These are phyloP conservation scores for Zanthoxylum bungeanum DNA, from an alignment of 345 rosid genomes.

Conservation along the genomic window DNA sequence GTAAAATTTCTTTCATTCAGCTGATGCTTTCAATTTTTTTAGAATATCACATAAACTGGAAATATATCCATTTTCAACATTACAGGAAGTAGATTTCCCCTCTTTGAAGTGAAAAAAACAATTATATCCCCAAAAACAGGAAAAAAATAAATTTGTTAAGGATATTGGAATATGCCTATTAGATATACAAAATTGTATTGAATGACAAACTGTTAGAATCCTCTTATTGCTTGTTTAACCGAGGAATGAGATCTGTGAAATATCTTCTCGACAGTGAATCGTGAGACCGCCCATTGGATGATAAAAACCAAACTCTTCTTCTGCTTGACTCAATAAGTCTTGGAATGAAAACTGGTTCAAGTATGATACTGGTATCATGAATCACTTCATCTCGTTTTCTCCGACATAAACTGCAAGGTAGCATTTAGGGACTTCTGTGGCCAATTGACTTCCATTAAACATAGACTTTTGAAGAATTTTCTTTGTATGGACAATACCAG, in stretches of 20 bases:
- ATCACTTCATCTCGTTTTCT: slow-evolving; percentile 36
- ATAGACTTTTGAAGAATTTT: background rate
- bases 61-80: too few relatives aligned
- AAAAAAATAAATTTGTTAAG: background rate
- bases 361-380: slow-evolving; percentile 29
- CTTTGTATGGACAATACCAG: background rate
- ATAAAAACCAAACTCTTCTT: slow-evolving; percentile 29
- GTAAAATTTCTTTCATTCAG: too few relatives aligned
- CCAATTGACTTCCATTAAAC: background rate
- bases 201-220: background rate
- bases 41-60: too few relatives aligned
- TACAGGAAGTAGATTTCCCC: too few relatives aligned
- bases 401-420: slow-evolving; percentile 38
- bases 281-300: slow-evolving; percentile 48
- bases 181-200: background rate
- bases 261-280: slow-evolving; percentile 34
- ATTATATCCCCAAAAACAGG: too few relatives aligned
- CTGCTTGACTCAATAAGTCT: slow-evolving; percentile 33
- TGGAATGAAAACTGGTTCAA: too few relatives aligned
- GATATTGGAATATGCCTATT: background rate
- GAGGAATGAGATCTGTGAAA: slow-evolving; percentile 33
- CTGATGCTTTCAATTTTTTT: too few relatives aligned
- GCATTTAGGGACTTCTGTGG: slow-evolving; percentile 29
- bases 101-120: too few relatives aligned
- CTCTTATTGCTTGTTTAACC: slow-evolving; percentile 18